phyloP scores from a whole-genome alignment of 805 yeast species.

The Schwanniomyces pseudopolymorphus region DNA sequence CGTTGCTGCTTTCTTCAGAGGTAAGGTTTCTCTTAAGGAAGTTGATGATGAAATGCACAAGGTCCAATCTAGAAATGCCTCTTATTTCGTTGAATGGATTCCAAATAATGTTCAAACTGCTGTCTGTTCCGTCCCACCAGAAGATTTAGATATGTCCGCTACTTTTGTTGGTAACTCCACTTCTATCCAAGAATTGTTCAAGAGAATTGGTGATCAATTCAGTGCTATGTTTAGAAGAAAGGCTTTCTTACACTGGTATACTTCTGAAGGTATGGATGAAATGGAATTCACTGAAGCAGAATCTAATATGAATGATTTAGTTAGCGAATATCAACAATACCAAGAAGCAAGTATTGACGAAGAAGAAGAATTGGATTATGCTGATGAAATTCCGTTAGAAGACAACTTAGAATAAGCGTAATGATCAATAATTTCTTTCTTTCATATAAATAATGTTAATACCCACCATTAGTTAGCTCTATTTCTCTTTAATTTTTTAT shows the following conservation, averaged over 20 bases:
- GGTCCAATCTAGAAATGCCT: constrained; percentile 77
- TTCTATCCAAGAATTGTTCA: constrained; percentile 86
- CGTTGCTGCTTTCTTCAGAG: constrained; percentile 92
- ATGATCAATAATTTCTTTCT: constrained; percentile 2
- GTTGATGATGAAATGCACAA: constrained; percentile 91
- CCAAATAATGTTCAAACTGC: constrained; percentile 95
- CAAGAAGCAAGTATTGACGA: constrained; percentile 79
- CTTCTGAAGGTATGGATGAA: constrained; percentile 95
- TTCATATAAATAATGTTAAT: constrained; percentile 6
- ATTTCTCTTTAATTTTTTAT: constrained; percentile 4
- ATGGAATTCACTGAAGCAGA: constrained; percentile 93
- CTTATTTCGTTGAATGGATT: constrained; percentile 92
- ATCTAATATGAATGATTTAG: constrained; percentile 85
- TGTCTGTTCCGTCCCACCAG: constrained; percentile 87
- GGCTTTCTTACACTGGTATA: constrained; percentile 96
- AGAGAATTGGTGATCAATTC: constrained; percentile 87
- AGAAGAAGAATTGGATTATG: constrained; percentile 72
- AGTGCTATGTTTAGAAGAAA: constrained; percentile 89
- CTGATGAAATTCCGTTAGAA: constrained; percentile 61
- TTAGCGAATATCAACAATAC: constrained; percentile 87
- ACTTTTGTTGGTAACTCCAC: constrained; percentile 93
- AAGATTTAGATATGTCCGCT: constrained; percentile 82
- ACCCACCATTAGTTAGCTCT: constrained; percentile 4
- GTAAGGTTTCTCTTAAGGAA: constrained; percentile 88
- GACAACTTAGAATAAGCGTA: constrained; percentile 43